Evolutionary conservation across 2,329 filamentous ascomycete genomes (phyloP), one percentile per base, ranked within the genome.

Genomic region (Hawksworthiomyces lignivorus): DNA sequence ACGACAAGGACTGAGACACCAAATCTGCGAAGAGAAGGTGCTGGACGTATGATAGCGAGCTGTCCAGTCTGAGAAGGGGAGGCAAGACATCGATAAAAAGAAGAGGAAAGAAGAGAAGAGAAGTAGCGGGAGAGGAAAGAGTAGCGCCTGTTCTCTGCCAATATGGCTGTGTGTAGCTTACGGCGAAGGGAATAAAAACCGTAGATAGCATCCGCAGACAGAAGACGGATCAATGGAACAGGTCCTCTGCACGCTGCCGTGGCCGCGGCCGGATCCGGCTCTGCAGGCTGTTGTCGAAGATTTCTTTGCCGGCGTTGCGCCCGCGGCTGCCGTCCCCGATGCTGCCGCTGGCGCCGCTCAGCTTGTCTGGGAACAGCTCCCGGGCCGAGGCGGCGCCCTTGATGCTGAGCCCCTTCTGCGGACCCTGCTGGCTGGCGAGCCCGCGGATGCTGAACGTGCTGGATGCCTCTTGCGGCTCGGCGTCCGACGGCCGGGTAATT

Each of bases 151-250:
- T n/a, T n/a, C n/a, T n/a, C n/a, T n/a, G n/a, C n/a, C n/a, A n/a
- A n/a, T n/a, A n/a, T n/a, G n/a, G n/a, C n/a, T n/a, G n/a, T n/a
- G n/a, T n/a, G n/a, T n/a, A n/a, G n/a, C n/a, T n/a, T n/a, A n/a
- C n/a, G n/a, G n/a, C n/a, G n/a, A n/a, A n/a, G n/a, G n/a, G n/a
- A n/a, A n/a, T n/a, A n/a, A n/a, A n/a, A n/a, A n/a, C n/a, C n/a
- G n/a, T n/a, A n/a, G n/a, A n/a, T n/a, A n/a, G n/a, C n/a, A n/a
- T n/a, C n/a, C n/a, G n/a, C n/a, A n/a, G n/a, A n/a, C n/a, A n/a
- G n/a, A n/a, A n/a, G n/a, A n/a, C n/a, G n/a, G n/a, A n/a, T 73
- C 60, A 87, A 47, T 72, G 69, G 56, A 87, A 89, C 49, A 84
- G 66, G 62, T 89, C 84, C 52, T 86, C 81, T 0, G 84, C 84